A percentile compares a stretch with the other conserved stretches of the same genome.
Evolutionary conservation across 2,329 filamentous ascomycete species (phyloP).

Genomic region (Pseudogymnoascus verrucosus): DNA sequence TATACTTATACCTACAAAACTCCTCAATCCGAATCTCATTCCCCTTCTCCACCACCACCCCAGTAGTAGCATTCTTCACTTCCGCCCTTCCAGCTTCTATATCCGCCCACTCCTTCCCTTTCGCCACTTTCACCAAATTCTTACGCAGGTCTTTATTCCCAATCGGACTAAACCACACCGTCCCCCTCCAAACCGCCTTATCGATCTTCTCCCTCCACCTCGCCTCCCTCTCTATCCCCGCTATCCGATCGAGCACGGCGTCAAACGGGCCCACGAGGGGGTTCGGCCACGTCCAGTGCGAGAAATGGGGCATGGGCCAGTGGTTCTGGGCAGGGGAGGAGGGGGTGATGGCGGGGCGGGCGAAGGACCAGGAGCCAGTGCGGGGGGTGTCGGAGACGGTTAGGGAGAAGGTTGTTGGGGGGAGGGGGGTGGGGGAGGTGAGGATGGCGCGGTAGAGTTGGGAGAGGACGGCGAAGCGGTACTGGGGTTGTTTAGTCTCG

Average conservation of each 20-base stretch:
- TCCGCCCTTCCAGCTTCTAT: conserved; percentile 32
- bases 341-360: conserved; percentile 35
- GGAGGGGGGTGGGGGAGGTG: conserved; percentile 39
- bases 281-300: conserved; percentile 46
- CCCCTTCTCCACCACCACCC: conserved; percentile 23
- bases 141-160: conserved; percentile 22
- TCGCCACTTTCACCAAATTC: conserved; percentile 18
- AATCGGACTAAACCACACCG: conserved; percentile 37
- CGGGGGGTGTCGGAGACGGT: conserved; percentile 43
- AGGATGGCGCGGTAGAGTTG: conserved; percentile 45
- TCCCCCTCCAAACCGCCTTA: conserved; percentile 44
- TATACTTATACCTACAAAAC: conserved; percentile 44
- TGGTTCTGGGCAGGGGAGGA: conserved; percentile 23
- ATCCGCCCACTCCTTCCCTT: conserved; percentile 39
- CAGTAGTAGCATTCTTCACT: conserved; percentile 18
- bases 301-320: conserved; percentile 49
- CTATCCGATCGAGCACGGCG: conserved; percentile 33
- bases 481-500: conserved; percentile 21
- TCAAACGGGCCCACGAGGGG: conserved; percentile 40
- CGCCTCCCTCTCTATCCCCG: conserved; percentile 28
- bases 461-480: conserved; percentile 44
- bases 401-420: conserved; percentile 45
- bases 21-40: conserved; percentile 42
- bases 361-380: conserved; percentile 38
- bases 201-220: conserved; percentile 31